A percentile compares a stretch with the other conserved stretches of the same genome.
Evolutionary conservation across 164 flowering plant species (phyloP).

Genomic region (Umbilicus rupestris): DNA sequence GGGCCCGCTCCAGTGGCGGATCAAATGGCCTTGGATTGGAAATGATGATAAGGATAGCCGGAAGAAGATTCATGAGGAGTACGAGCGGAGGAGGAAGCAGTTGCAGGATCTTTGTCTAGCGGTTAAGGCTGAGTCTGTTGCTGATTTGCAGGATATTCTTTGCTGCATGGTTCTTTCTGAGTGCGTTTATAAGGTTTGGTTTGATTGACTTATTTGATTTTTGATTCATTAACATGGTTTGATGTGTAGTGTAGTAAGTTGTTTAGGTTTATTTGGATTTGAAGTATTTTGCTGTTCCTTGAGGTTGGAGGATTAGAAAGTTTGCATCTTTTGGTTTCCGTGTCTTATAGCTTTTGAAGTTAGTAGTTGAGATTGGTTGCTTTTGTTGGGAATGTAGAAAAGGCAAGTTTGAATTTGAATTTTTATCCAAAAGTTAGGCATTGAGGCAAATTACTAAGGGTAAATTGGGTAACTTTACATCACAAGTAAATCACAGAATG

Average conservation of each 20-base stretch:
- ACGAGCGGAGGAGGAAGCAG: constrained; percentile 50
- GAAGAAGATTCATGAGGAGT: constrained; percentile 63
- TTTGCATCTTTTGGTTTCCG: no score
- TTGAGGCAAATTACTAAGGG: no score
- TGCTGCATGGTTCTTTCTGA: constrained; percentile 95
- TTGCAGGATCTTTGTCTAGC: constrained; percentile 59
- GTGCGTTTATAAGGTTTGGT: constrained; percentile 82
- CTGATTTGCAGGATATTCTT: constrained; percentile 85
- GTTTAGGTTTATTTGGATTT: no score
- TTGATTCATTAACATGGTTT: background rate
- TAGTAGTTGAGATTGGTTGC: no score
- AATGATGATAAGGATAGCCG: constrained; percentile 42
- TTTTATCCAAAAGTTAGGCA: no score
- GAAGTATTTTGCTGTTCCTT: background rate
- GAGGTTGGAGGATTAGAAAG: background rate
- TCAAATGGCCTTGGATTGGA: constrained; percentile 53
- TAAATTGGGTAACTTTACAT: no score
- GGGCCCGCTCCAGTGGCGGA: constrained; percentile 52
- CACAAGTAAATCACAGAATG: no score
- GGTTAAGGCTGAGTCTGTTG: constrained; percentile 66
- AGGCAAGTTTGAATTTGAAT: no score
- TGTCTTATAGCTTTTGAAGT: no score
- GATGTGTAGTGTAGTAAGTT: background rate
- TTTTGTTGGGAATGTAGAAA: no score
- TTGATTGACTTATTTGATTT: background rate